phyloP scores from a whole-genome alignment of 2,329 filamentous ascomycete genomes.

The Pseudocercospora fuligena region DNA sequence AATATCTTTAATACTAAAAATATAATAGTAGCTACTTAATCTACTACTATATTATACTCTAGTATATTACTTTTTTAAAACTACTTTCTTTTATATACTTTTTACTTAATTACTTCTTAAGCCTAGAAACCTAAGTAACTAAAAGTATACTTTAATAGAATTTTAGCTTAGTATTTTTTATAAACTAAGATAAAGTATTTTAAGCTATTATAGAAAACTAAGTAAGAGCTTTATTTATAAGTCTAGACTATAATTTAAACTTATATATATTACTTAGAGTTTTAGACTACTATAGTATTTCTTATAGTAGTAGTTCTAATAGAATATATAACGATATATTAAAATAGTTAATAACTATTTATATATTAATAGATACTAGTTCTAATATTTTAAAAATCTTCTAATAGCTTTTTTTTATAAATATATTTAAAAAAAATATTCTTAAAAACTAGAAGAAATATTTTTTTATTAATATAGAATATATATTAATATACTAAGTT shows the following conservation, averaged over 20 bases:
- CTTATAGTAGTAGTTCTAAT: not conserved
- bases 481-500: too few species aligned
- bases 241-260: not conserved
- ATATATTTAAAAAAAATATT: not conserved
- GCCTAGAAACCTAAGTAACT: not conserved
- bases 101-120: not conserved
- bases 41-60: not conserved
- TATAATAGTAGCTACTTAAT: not conserved
- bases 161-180: not conserved
- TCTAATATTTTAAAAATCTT: not conserved
- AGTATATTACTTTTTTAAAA: not conserved
- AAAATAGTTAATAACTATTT: not conserved
- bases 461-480: too few species aligned
- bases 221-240: not conserved
- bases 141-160: not conserved
- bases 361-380: too few species aligned
- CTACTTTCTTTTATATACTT: not conserved
- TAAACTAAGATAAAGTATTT: not conserved
- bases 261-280: not conserved
- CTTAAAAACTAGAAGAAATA: too few species aligned
- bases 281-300: not conserved
- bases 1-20: not conserved
- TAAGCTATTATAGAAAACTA: not conserved
- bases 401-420: not conserved
- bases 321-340: not conserved